Evolutionary conservation across 2,329 filamentous ascomycete genomes (phyloP).

Genomic region (Fusarium armeniacum): DNA sequence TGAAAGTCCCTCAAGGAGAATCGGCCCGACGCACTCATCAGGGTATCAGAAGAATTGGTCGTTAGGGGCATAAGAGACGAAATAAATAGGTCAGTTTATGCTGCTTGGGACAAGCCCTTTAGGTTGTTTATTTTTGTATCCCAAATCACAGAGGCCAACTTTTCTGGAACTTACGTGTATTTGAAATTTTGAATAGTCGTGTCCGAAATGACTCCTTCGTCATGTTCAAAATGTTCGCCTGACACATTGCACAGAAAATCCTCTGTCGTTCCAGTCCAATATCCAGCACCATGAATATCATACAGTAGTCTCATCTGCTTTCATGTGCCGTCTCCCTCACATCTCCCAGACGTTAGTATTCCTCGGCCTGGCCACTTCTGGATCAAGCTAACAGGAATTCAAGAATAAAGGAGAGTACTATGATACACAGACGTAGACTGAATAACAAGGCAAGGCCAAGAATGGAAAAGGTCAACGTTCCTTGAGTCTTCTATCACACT

Average conservation of each 20-base stretch:
- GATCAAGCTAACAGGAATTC: neutral
- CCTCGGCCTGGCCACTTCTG: neutral
- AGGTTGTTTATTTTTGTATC: neutral
- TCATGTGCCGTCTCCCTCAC: neutral
- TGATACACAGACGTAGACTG: neutral
- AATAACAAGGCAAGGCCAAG: neutral
- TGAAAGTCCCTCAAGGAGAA: neutral
- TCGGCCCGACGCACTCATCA: neutral
- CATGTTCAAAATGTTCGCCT: neutral
- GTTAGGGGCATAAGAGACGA: neutral
- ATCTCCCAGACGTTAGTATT: neutral
- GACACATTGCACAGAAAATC: neutral
- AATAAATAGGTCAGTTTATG: neutral
- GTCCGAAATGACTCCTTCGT: neutral
- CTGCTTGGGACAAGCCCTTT: neutral
- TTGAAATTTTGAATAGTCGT: neutral
- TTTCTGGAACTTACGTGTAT: no score
- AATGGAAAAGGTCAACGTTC: neutral
- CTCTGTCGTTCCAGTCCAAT: neutral
- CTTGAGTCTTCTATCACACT: no score
- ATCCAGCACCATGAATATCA: neutral
- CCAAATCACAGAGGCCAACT: no score
- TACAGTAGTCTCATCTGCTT: neutral
- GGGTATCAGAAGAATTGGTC: neutral
- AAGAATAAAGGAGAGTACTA: neutral